Base-by-base conservation (phyloP, 1,139 yeast genomes). In the Entelexis paramagnoliae region DNA sequence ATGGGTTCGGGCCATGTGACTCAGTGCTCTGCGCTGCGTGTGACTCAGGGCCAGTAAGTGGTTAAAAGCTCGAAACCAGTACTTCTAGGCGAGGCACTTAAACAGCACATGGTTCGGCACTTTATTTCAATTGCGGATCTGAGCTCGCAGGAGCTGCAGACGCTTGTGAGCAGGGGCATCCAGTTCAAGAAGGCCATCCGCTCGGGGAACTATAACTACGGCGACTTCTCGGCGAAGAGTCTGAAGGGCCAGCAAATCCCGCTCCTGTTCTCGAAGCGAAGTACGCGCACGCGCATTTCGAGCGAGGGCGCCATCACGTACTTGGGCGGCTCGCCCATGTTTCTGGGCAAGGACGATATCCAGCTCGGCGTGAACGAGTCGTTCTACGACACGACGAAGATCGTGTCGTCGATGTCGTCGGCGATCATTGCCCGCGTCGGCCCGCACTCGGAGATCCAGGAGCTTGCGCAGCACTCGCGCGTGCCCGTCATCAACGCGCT, bases 361-460 rank as follows among this genome's bases (percentile, higher is more conserved):
- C 98, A 91, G 69, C 73, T 91, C 54, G 98, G 98, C n/a, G 91
- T 87, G 44, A 91, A 91, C 65, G 98, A 91, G 72, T 77, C 93
- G 0, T 70, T 86, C 56, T 82, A 84, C 62, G 98, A 91, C 67
- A 83, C 96, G 1, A 77, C 96, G 24, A 79, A 78, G 60, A 96
- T 91, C 39, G 79, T 91, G 10, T 84, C 95, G 17, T 88, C 96
- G 2, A 91, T 91, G 98, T 85, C 94, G 1, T 81, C 95, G 16
- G 83, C 95, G 61, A 80, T 91, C 14, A 89, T 91, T 69, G 98
- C 98, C n/a, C 79, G 98, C 63, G 98, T 91, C 16, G 82, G 87
- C 60, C 72, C 77, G 33, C 96, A 91, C 64, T 74, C 78, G 41
- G 96, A 91, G 53, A 89, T 91, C 60, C 78, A 77, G 63, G 83